Evolutionary conservation across 441 rosid species (phyloP), one percentile per base, ranked within the genome.

Genomic region (Erysimum cheiri): DNA sequence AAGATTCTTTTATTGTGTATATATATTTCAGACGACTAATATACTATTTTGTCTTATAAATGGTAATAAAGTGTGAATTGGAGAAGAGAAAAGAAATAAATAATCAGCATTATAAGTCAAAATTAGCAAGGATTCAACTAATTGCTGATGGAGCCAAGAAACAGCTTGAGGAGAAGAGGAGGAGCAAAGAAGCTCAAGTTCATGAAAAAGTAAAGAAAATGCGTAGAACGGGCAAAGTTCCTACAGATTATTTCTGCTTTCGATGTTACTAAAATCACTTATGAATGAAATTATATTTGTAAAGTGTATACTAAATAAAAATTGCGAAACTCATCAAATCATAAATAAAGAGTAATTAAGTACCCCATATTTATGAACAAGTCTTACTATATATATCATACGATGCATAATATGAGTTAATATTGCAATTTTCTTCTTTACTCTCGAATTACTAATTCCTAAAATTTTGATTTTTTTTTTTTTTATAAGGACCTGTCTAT

Each of bases 131-230:
- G 73, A 83, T 88, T 35, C 85, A 88, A 19, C 44, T 80, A 2
- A 72, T 87, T n/a, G 85, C 85, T 12, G 82, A 81, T 44, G 87
- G 80, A 72, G 92, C 96, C 41, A 85, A 81, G 67, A 77, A 76
- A 35, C 87, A 89, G 50, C 76, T 78, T 12, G 98, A 91, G 37
- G 87, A 86, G 78, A 85, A 81, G 67, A 76, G 82, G 60, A 86
- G 75, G 50, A 85, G 68, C 33, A 74, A 85, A 60, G 94, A 87
- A 64, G n/a, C 70, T 55, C 76, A 71, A 40, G 81, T 84, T 44
- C 85, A 79, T 67, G 82, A 74, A 50, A 88, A 83, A 56, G 85
- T 80, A 7, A 80, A 77, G 47, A 75, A 69, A 57, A 31, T 64
- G 71, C 64, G 29, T 70, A 54, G 73, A 33, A 77, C 79, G 8